Evolutionary conservation across 352 stramenopile genomes (phyloP).

Genomic region (Phytophthora cajani): DNA sequence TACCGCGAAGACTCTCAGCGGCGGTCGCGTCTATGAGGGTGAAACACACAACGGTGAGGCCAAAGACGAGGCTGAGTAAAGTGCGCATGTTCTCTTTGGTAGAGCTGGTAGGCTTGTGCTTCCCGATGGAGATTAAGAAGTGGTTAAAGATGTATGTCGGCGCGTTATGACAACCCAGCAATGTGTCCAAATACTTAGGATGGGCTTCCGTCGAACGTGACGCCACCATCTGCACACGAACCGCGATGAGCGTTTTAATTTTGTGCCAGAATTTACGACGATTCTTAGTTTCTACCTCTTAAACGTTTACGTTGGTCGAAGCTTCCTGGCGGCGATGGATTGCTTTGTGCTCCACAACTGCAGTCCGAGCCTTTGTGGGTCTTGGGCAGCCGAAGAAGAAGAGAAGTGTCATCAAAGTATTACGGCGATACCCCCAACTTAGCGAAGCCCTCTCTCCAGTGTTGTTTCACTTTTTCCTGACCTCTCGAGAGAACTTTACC

Average conservation of each 20-base stretch:
- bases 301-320: constrained; percentile 1
- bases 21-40: neutral
- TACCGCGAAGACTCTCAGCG: constrained; percentile 3
- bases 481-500: too few species aligned
- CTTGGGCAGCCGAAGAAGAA: neutral
- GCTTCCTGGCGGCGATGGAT: neutral
- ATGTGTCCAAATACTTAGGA: too few species aligned
- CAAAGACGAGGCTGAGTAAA: neutral
- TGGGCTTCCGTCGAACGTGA: too few species aligned
- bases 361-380: neutral
- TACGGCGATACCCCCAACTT: constrained; percentile 1
- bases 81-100: constrained; percentile 10
- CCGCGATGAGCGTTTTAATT: too few species aligned
- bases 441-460: neutral
- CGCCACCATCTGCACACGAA: too few species aligned
- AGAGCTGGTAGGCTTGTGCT: neutral
- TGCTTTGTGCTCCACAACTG: neutral
- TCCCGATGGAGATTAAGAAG: constrained; percentile 11
- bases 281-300: neutral
- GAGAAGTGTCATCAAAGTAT: constrained; percentile 1
- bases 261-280: too few species aligned
- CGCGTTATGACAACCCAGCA: too few species aligned
- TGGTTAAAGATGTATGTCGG: neutral
- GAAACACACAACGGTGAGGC: neutral
- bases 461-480: too few species aligned